Conservation (phyloP, 805 yeast species). For the Candida nanaspora region DNA sequence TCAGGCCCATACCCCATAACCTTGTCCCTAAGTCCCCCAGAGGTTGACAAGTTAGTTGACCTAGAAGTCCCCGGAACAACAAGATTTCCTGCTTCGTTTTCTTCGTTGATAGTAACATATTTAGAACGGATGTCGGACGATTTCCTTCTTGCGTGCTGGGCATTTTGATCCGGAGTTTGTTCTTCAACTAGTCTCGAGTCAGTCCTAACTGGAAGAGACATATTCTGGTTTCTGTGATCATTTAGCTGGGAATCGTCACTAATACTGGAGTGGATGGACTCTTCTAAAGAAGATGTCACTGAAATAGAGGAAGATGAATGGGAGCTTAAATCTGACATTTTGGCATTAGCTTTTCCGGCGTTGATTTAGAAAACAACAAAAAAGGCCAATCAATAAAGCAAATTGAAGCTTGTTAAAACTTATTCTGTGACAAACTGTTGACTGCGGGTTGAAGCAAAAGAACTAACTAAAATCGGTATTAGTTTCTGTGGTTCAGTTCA, state of each 20-base stretch:
- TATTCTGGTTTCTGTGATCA: conserved; percentile 28
- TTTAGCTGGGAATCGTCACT: conserved; percentile 28
- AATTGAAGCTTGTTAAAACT: too few species aligned
- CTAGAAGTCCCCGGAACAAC: neutral
- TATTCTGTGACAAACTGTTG: too few species aligned
- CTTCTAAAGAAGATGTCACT: conserved; percentile 23
- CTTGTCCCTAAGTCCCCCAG: conserved; percentile 22
- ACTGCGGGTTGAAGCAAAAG: too few species aligned
- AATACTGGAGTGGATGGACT: conserved; percentile 24
- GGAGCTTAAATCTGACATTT: conserved; percentile 4
- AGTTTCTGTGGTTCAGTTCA: too few species aligned
- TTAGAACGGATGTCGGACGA: neutral
- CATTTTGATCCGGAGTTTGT: neutral
- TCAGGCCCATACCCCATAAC: conserved; percentile 18
- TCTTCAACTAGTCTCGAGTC: conserved; percentile 13
- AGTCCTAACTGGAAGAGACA: conserved; percentile 26
- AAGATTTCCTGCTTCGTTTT: neutral
- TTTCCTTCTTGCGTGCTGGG: conserved; percentile 8
- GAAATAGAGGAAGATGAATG: conserved; percentile 15
- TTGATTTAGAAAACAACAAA: too few species aligned
- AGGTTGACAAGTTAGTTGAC: conserved; percentile 15
- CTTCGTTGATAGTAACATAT: neutral
- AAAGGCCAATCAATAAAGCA: too few species aligned
- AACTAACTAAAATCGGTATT: too few species aligned
- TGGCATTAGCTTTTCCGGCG: conserved; percentile 1